phyloP scores from a whole-genome alignment of 129 eudicot species.

The Chrysanthemum seticuspe region DNA sequence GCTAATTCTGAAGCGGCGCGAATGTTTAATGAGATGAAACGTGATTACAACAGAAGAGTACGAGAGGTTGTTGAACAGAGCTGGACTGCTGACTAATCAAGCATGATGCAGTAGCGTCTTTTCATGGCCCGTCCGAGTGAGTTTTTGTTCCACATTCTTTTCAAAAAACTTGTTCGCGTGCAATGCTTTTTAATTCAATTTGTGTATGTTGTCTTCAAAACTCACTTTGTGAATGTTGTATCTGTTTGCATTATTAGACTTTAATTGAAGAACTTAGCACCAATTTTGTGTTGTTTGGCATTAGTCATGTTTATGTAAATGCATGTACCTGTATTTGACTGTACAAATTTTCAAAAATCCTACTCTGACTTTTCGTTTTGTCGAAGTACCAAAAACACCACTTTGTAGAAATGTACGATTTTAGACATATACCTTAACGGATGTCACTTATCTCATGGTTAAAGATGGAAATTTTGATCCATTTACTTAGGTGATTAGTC shows the following conservation, averaged over 20 bases:
- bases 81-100: conserved; percentile 56
- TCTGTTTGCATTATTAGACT: conserved; percentile 2
- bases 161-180: neutral
- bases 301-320: neutral
- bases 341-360: conserved; percentile 1
- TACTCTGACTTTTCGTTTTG: neutral
- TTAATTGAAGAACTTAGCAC: neutral
- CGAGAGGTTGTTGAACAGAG: conserved; percentile 67
- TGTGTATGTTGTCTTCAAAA: neutral
- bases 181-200: neutral
- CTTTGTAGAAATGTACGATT: neutral
- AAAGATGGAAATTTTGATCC: neutral
- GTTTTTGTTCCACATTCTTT: conserved; percentile 7
- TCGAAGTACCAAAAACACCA: neutral
- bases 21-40: conserved; percentile 54
- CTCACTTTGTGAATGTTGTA: neutral
- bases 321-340: neutral
- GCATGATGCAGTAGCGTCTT: conserved; percentile 5
- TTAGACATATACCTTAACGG: neutral
- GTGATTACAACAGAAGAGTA: conserved; percentile 65
- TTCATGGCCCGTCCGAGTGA: conserved; percentile 29
- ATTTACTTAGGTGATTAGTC: no score
- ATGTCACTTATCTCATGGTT: neutral
- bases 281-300: neutral
- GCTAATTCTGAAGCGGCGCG: conserved; percentile 69